These are phyloP conservation scores for Nitzschia putrida DNA, from an alignment of 108 stramenopile species.

Conservation along the genomic window DNA sequence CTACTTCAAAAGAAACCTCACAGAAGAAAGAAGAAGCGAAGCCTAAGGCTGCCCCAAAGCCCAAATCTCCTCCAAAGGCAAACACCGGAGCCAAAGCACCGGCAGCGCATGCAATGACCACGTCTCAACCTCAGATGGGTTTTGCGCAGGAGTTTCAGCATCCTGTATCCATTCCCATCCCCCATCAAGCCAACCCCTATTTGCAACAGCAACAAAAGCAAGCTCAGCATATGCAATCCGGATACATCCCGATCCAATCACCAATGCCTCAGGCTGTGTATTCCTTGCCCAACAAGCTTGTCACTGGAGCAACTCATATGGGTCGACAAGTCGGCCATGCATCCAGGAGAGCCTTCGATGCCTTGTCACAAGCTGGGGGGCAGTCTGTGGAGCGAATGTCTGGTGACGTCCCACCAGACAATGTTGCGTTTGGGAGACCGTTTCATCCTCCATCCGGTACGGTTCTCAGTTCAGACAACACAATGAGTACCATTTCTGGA, in stretches of 20 bases:
- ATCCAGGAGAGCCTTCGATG: slow-evolving; percentile 25
- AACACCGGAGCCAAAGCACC: neutral
- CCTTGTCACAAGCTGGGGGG: slow-evolving; percentile 9
- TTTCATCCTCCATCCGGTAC: slow-evolving; percentile 33
- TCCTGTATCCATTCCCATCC: slow-evolving; percentile 28
- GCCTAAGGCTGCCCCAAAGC: slow-evolving; percentile 6
- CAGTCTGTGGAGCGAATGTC: neutral
- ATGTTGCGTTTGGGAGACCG: slow-evolving; percentile 43
- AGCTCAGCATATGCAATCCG: neutral
- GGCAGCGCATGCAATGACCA: neutral
- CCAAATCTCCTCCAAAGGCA: neutral
- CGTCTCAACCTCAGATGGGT: neutral
- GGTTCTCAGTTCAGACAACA: slow-evolving; percentile 17
- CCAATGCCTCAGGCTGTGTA: slow-evolving; percentile 15
- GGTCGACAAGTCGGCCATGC: slow-evolving; percentile 4
- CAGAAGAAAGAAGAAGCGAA: neutral
- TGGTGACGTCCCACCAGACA: slow-evolving; percentile 12
- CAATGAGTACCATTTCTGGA: slow-evolving; percentile 47
- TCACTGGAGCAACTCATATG: neutral
- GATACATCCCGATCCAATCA: slow-evolving; percentile 8
- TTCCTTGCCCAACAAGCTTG: slow-evolving; percentile 17
- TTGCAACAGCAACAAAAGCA: slow-evolving; percentile 8
- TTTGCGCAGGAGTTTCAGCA: slow-evolving; percentile 8
- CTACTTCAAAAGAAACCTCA: neutral
- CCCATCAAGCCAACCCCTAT: slow-evolving; percentile 7